Evolutionary conservation across 1,284 basidiomycete genomes (phyloP).

Genomic region (Cutaneotrichosporon arboriforme): DNA sequence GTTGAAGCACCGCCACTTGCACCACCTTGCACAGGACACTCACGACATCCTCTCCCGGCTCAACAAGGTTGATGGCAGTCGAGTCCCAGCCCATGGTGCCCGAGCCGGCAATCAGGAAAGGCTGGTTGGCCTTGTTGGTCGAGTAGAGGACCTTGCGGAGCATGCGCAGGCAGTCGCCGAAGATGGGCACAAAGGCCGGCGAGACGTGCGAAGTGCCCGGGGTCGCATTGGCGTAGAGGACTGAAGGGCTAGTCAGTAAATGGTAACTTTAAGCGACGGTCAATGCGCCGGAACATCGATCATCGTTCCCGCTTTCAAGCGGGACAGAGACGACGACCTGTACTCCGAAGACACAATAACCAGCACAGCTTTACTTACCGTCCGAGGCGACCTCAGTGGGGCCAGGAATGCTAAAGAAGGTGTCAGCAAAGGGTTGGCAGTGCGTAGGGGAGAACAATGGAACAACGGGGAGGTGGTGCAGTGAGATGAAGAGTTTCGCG

Average conservation of each 20-base stretch:
- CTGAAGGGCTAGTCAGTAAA: too few relatives aligned
- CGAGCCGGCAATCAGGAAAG: slow-evolving; percentile 84
- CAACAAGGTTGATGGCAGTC: slow-evolving; percentile 73
- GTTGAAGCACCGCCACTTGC: too few relatives aligned
- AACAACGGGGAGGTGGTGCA: background rate
- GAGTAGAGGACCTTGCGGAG: slow-evolving; percentile 74
- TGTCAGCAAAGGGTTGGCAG: background rate
- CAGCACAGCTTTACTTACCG: too few relatives aligned
- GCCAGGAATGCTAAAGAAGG: slow-evolving; percentile 43
- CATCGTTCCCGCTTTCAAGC: too few relatives aligned
- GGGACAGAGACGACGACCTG: too few relatives aligned
- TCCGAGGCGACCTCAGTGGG: slow-evolving; percentile 43
- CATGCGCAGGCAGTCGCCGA: slow-evolving; percentile 86
- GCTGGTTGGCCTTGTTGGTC: slow-evolving; percentile 57
- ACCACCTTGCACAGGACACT: slow-evolving; percentile 8
- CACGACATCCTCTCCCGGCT: slow-evolving; percentile 71
- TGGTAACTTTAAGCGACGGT: too few relatives aligned
- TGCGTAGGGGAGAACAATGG: background rate
- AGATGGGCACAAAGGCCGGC: slow-evolving; percentile 80
- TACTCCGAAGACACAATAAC: too few relatives aligned
- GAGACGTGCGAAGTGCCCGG: slow-evolving; percentile 84
- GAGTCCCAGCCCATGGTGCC: slow-evolving; percentile 87
- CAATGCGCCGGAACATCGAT: too few relatives aligned
- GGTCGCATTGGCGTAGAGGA: slow-evolving; percentile 50
- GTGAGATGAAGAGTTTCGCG: too few relatives aligned